Evolutionary conservation across 371 early-diverging fungal genomes (phyloP).

Genomic region (Syncephalastrum contaminatum): DNA sequence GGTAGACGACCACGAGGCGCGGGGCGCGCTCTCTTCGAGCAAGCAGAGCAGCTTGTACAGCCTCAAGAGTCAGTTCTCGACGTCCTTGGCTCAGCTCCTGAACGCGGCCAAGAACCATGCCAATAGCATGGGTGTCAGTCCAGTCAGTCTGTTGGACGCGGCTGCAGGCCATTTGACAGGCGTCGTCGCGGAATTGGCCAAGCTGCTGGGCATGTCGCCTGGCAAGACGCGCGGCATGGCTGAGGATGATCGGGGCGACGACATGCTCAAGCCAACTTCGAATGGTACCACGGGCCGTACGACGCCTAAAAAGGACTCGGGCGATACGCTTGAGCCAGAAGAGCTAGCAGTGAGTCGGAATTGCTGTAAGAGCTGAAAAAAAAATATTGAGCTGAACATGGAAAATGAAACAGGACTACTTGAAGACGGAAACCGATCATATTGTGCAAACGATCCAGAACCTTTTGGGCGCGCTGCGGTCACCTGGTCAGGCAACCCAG

Average conservation of each 20-base stretch:
- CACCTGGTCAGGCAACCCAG: slow-evolving; percentile 62
- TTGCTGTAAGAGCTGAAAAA: not conserved
- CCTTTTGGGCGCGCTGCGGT: slow-evolving; percentile 71
- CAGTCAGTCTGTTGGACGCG: slow-evolving; percentile 70
- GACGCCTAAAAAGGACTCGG: slow-evolving; percentile 2
- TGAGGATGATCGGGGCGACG: not conserved
- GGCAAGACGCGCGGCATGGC: not conserved
- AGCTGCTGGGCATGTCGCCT: slow-evolving; percentile 53
- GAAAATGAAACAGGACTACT: slow-evolving; percentile 47
- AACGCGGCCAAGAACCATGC: slow-evolving; percentile 79
- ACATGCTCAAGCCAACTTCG: not conserved
- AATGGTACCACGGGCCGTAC: slow-evolving; percentile 2
- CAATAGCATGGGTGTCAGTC: slow-evolving; percentile 67
- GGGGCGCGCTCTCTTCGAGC: slow-evolving; percentile 16
- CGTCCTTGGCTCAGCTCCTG: slow-evolving; percentile 65
- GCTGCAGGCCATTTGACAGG: slow-evolving; percentile 78
- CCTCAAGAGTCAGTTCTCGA: slow-evolving; percentile 62
- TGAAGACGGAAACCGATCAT: slow-evolving; percentile 83
- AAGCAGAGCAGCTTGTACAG: slow-evolving; percentile 33
- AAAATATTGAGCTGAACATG: not conserved
- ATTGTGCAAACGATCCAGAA: slow-evolving; percentile 88
- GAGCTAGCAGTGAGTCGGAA: slow-evolving; percentile 28
- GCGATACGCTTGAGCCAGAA: slow-evolving; percentile 15
- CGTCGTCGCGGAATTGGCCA: slow-evolving; percentile 75
- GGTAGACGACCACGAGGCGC: slow-evolving; percentile 64